A percentile compares a stretch with the other conserved stretches of the same genome.
phyloP scores from a whole-genome alignment of 106 monocot genomes.

The Triglochin maritima region DNA sequence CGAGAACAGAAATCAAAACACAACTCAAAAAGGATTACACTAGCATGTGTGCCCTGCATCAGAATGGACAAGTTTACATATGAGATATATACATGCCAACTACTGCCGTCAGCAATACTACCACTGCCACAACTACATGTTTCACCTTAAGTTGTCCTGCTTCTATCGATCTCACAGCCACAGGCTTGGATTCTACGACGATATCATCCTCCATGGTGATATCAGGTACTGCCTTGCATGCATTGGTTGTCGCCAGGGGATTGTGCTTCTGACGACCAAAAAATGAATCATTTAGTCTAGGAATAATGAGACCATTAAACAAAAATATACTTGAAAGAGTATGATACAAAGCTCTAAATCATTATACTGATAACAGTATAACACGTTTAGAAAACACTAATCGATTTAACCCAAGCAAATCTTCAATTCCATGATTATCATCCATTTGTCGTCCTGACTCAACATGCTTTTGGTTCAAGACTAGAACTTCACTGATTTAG shows the following conservation, averaged over 20 bases:
- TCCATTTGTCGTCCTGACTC: too few species aligned
- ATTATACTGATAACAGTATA: neutral
- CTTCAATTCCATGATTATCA: neutral
- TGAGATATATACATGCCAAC: neutral
- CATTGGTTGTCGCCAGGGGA: neutral
- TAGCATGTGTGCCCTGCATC: neutral
- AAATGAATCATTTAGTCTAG: neutral
- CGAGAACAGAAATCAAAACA: too few species aligned
- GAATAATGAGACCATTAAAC: neutral
- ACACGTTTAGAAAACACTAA: neutral
- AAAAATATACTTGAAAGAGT: neutral
- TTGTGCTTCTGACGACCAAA: neutral
- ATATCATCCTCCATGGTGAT: neutral
- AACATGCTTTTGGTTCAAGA: too few species aligned
- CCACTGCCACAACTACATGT: neutral
- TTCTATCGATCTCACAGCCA: conserved; percentile 1
- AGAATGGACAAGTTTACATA: neutral
- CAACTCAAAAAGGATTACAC: too few species aligned
- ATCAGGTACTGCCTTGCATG: neutral
- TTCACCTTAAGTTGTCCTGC: neutral
- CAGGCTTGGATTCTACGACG: neutral
- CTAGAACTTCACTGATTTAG: too few species aligned
- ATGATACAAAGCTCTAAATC: neutral
- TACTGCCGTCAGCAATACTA: conserved; percentile 1
- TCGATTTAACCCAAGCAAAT: neutral